phyloP scores from a whole-genome alignment of 768 basidiomycete genomes.

The Hortiboletus flavorubellus region DNA sequence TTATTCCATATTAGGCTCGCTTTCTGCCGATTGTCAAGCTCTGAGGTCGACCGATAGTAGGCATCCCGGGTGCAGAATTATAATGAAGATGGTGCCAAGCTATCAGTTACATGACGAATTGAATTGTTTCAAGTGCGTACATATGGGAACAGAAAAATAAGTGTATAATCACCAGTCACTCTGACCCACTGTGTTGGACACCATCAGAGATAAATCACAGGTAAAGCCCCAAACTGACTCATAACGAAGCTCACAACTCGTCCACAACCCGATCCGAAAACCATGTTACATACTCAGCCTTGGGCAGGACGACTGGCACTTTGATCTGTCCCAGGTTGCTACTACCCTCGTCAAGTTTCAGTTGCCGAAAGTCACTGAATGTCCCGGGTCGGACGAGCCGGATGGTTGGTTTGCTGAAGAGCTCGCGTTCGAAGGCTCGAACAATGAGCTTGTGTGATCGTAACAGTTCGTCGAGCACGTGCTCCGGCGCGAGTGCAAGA shows the following conservation, averaged over 20 bases:
- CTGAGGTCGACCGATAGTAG: too few species aligned
- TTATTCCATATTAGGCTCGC: too few species aligned
- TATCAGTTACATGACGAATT: background rate
- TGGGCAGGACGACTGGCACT: conserved; percentile 21
- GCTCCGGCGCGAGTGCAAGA: background rate
- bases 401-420: conserved; percentile 18
- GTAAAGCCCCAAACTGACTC: background rate
- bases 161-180: too few species aligned
- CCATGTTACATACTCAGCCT: background rate
- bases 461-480: conserved; percentile 9
- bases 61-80: too few species aligned
- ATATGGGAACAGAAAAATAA: background rate
- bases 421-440: background rate
- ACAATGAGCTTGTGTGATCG: background rate
- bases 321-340: conserved; percentile 15
- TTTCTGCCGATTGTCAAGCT: too few species aligned
- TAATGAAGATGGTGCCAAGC: background rate
- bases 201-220: too few species aligned
- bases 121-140: too few species aligned
- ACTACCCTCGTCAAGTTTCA: conserved; percentile 12
- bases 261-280: conserved; percentile 6
- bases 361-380: conserved; percentile 20
- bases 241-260: conserved; percentile 5
- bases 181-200: background rate
- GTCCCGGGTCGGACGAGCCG: conserved; percentile 21